Conservation (phyloP, 805 yeast species). For the Yamadazyma scolyti region DNA sequence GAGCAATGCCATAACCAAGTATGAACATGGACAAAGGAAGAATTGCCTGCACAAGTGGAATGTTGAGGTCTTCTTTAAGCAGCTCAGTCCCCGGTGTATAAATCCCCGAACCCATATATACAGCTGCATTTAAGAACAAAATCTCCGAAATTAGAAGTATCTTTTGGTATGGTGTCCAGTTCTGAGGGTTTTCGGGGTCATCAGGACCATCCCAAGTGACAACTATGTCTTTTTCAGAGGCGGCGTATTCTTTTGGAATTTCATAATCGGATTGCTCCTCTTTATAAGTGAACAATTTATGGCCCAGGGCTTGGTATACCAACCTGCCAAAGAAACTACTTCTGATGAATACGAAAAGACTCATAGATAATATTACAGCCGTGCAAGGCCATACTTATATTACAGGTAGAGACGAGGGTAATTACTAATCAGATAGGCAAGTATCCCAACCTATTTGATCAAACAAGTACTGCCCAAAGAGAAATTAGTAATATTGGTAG, state of each 20-base stretch:
- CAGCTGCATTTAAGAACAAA: slow-evolving; percentile 26
- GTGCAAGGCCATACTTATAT: no score
- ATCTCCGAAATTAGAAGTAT: slow-evolving; percentile 27
- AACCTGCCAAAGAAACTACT: slow-evolving; percentile 27
- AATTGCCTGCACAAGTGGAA: slow-evolving; percentile 40
- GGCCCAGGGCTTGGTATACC: slow-evolving; percentile 21
- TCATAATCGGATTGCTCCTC: slow-evolving; percentile 27
- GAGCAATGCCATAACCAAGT: slow-evolving; percentile 59
- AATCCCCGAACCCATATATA: slow-evolving; percentile 55
- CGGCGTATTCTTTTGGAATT: slow-evolving; percentile 25
- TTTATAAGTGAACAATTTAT: slow-evolving; percentile 16
- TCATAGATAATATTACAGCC: no score
- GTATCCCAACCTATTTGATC: no score
- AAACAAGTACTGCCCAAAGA: no score
- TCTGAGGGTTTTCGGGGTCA: slow-evolving; percentile 54
- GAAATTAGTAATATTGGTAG: no score
- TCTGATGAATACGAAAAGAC: no score
- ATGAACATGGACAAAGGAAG: slow-evolving; percentile 53
- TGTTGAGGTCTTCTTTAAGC: slow-evolving; percentile 41
- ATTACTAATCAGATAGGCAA: no score
- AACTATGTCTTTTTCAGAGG: slow-evolving; percentile 5
- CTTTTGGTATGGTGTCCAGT: slow-evolving; percentile 49
- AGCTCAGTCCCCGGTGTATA: slow-evolving; percentile 48
- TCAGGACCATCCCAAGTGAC: slow-evolving; percentile 14
- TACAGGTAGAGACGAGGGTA: no score